Evolutionary conservation across 345 rosid genomes (phyloP).

Genomic region (Gossypium thurberi): DNA sequence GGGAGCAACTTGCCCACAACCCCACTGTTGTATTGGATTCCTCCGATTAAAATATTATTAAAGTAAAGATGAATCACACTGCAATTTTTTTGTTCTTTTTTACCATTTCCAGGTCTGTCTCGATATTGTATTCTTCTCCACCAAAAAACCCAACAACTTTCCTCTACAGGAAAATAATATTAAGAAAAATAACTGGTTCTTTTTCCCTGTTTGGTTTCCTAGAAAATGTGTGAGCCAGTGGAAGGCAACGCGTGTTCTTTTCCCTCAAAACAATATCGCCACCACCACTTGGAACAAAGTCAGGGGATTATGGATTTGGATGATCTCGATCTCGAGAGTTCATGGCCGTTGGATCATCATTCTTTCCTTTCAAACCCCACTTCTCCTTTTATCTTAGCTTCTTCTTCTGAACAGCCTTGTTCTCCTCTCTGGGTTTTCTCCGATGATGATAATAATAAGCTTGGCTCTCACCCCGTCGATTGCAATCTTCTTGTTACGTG

Average conservation of each 20-base stretch:
- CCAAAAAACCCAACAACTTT: too few species aligned
- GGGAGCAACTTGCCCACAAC: too few species aligned
- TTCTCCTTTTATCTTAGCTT: conserved; percentile 40
- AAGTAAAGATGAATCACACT: too few species aligned
- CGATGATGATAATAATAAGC: conserved; percentile 36
- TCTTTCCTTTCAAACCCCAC: conserved; percentile 39
- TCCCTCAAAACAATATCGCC: conserved; percentile 32
- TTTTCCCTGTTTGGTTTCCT: neutral
- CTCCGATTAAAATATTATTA: too few species aligned
- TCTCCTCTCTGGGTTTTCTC: conserved; percentile 95
- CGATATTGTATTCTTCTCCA: too few species aligned
- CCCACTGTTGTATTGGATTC: too few species aligned
- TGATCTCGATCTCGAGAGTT: conserved; percentile 42
- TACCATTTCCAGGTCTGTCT: neutral
- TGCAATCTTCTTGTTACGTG: conserved; percentile 44
- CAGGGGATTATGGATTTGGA: conserved; percentile 42
- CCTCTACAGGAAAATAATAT: too few species aligned
- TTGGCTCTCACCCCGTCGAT: conserved; percentile 28
- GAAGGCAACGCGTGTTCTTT: conserved; percentile 19
- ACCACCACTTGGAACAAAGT: too few species aligned
- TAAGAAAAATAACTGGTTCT: neutral
- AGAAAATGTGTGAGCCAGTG: neutral
- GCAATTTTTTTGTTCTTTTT: neutral
- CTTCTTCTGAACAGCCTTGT: conserved; percentile 59
- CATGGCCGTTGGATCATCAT: conserved; percentile 82